Evolutionary conservation across 2,329 filamentous ascomycete species (phyloP).

Genomic region (Botrytis porri): DNA sequence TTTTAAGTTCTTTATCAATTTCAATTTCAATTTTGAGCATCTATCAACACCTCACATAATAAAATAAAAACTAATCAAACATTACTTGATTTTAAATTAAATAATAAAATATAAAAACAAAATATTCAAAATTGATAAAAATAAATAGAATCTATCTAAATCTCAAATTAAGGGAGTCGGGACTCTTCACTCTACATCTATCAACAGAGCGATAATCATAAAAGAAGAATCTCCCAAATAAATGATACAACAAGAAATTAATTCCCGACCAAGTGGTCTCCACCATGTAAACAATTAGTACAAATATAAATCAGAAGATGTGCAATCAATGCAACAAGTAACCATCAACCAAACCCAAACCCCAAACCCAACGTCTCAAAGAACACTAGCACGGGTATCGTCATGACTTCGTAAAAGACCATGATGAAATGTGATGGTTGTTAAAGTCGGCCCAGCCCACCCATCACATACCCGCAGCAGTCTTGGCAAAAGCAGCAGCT

Average conservation of each 20-base stretch:
- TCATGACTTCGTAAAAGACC: neutral
- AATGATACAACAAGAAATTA: neutral
- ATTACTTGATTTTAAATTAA: too few species aligned
- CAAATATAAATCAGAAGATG: neutral
- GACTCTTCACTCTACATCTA: neutral
- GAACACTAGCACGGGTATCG: neutral
- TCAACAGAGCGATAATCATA: neutral
- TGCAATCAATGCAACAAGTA: neutral
- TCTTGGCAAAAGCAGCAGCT: constrained; percentile 30
- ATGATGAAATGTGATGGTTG: neutral
- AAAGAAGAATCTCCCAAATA: neutral
- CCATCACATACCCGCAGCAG: neutral
- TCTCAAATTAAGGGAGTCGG: too few species aligned
- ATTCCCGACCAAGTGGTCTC: neutral
- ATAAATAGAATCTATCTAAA: too few species aligned
- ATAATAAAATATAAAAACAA: too few species aligned
- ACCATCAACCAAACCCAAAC: neutral
- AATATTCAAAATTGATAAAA: too few species aligned
- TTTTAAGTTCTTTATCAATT: neutral
- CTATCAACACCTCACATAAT: too few species aligned
- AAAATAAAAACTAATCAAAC: too few species aligned
- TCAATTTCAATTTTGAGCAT: neutral
- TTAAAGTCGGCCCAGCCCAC: neutral
- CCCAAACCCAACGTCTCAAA: neutral
- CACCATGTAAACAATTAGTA: neutral